Evolutionary conservation across 768 basidiomycete species (phyloP).

Genomic region (Boletus rubroflammeus): DNA sequence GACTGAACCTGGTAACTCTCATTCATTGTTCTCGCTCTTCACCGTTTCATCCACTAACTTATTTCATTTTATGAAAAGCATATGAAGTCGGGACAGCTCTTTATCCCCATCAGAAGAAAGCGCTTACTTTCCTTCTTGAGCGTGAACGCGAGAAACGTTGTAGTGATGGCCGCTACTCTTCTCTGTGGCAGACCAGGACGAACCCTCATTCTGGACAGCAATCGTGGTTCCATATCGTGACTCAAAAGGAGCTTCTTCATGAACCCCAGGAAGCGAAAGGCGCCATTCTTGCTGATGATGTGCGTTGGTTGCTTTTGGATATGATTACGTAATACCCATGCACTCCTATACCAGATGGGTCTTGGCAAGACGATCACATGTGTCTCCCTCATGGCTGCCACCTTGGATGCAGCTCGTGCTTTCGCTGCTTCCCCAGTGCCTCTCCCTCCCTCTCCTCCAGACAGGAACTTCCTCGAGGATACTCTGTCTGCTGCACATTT

Average conservation of each 20-base stretch:
- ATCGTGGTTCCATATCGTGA: conserved; percentile 84
- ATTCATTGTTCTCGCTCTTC: conserved; percentile 13
- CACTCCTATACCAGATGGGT: conserved; percentile 69
- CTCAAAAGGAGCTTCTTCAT: conserved; percentile 66
- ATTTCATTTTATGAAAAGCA: conserved; percentile 37
- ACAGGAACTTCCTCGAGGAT: conserved; percentile 29
- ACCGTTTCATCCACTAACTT: conserved; percentile 13
- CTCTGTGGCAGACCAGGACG: conserved; percentile 63
- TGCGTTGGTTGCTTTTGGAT: conserved; percentile 40
- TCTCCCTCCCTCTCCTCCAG: conserved; percentile 40
- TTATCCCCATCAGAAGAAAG: conserved; percentile 98
- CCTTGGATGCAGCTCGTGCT: conserved; percentile 60
- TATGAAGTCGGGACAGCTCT: conserved; percentile 76
- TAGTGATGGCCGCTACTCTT: conserved; percentile 59
- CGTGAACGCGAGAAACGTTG: conserved; percentile 67
- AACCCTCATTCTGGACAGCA: conserved; percentile 45
- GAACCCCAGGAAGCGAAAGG: conserved; percentile 77
- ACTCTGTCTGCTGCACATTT: conserved; percentile 56
- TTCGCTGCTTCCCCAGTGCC: conserved; percentile 62
- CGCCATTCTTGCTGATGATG: conserved; percentile 95
- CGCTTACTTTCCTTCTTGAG: conserved; percentile 90
- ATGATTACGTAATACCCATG: conserved; percentile 12
- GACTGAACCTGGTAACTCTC: conserved; percentile 74
- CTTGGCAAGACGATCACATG: conserved; percentile 97
- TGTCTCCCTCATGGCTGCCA: conserved; percentile 88